Evolutionary conservation across 1,284 basidiomycete genomes (phyloP).

Genomic region (Ganoderma boninense): DNA sequence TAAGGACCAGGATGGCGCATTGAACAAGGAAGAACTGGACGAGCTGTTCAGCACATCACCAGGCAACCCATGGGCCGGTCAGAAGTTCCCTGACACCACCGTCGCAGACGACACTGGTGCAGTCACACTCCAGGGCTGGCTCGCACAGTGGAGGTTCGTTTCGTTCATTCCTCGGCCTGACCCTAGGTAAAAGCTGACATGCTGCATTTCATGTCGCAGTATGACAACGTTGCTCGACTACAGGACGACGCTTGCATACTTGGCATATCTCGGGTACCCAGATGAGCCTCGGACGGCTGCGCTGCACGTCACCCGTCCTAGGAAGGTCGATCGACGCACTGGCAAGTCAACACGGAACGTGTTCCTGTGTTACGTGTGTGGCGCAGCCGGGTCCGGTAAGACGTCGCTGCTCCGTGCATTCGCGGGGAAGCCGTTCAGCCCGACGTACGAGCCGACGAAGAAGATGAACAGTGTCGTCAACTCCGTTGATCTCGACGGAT

Average conservation of each 20-base stretch:
- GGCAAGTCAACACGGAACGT: slow-evolving; percentile 90
- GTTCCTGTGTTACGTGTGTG: slow-evolving; percentile 93
- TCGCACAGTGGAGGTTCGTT: slow-evolving; percentile 95
- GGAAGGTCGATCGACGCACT: slow-evolving; percentile 88
- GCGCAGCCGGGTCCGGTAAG: slow-evolving; percentile 96
- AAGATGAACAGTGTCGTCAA: slow-evolving; percentile 94
- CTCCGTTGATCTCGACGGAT: slow-evolving; percentile 93
- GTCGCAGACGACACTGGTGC: slow-evolving; percentile 90
- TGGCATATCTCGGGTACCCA: slow-evolving; percentile 94
- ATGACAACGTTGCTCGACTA: slow-evolving; percentile 98
- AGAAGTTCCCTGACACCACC: slow-evolving; percentile 91
- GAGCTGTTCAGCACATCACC: slow-evolving; percentile 95
- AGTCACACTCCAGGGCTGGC: slow-evolving; percentile 96
- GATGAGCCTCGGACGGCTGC: slow-evolving; percentile 80
- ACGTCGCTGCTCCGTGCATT: slow-evolving; percentile 88
- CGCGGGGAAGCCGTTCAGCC: slow-evolving; percentile 80
- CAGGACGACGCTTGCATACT: slow-evolving; percentile 91
- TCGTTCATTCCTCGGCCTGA: slow-evolving; percentile 29
- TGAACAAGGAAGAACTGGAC: slow-evolving; percentile 87
- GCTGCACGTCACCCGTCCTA: slow-evolving; percentile 81
- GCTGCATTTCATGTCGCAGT: slow-evolving; percentile 50
- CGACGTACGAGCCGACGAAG: slow-evolving; percentile 86
- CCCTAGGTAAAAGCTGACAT: background rate
- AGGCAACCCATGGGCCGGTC: slow-evolving; percentile 90
- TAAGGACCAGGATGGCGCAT: slow-evolving; percentile 97